These are phyloP conservation scores for Limtongozyma cylindracea DNA, from an alignment of 805 yeast genomes.

Conservation along the genomic window DNA sequence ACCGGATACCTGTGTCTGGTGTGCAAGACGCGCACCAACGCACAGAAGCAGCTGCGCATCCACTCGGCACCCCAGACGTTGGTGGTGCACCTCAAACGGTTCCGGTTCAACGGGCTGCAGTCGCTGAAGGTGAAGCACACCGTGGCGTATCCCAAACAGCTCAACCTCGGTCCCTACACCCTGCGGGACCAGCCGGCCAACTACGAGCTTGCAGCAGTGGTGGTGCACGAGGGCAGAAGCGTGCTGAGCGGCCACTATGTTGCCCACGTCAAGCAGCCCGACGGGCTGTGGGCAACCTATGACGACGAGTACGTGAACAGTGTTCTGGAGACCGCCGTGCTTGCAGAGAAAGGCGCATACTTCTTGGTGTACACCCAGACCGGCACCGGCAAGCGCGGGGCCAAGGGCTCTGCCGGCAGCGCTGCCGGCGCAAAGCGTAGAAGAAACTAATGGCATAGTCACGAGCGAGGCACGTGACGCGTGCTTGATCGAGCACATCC, in stretches of 20 bases:
- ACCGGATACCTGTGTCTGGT: conserved; percentile 74
- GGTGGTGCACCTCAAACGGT: conserved; percentile 70
- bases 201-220: conserved; percentile 61
- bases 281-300: conserved; percentile 78
- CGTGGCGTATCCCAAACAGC: conserved; percentile 52
- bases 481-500: too few species aligned
- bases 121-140: conserved; percentile 79
- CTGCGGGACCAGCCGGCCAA: conserved; percentile 6
- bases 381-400: too few species aligned
- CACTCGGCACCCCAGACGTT: conserved; percentile 74
- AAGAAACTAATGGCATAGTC: too few species aligned
- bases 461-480: too few species aligned
- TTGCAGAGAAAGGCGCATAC: conserved; percentile 75
- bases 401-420: too few species aligned
- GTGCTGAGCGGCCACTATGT: conserved; percentile 84
- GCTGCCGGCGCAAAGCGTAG: too few species aligned
- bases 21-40: conserved; percentile 56
- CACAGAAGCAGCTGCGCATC: conserved; percentile 50
- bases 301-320: conserved; percentile 77
- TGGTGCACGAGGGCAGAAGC: conserved; percentile 87
- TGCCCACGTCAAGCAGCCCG: conserved; percentile 79
- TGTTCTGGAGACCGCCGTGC: conserved; percentile 45
- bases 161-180: conserved; percentile 43
- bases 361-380: conserved; percentile 66
- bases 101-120: conserved; percentile 43